These are phyloP conservation scores for Leucogyrophana mollusca DNA, from an alignment of 768 basidiomycete genomes.

Conservation along the genomic window DNA sequence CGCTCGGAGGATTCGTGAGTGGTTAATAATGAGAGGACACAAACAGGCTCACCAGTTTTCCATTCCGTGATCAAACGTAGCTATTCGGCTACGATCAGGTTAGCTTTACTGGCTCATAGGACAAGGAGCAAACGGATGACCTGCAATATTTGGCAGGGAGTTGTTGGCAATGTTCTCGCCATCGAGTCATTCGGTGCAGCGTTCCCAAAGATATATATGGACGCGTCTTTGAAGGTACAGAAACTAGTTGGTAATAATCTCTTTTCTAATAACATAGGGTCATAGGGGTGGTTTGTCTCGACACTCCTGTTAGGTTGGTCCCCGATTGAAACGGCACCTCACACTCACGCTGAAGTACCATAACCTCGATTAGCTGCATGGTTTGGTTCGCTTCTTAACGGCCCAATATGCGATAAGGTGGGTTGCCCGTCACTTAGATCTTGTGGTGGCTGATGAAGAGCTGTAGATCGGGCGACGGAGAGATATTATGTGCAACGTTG, in stretches of 20 bases:
- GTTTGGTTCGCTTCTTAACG: not conserved
- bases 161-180: not conserved
- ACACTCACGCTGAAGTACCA: not conserved
- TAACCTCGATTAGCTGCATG: not conserved
- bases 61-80: not conserved
- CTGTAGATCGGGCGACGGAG: conserved; percentile 1
- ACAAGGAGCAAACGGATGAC: not conserved
- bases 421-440: not conserved
- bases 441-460: not conserved
- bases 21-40: not conserved
- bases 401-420: not conserved
- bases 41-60: not conserved
- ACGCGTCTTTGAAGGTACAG: not conserved
- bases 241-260: not conserved
- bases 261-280: not conserved
- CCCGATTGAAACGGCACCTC: not conserved
- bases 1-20: conserved; percentile 31
- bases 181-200: conserved; percentile 3
- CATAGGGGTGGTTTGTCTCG: not conserved
- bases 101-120: not conserved
- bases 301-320: conserved; percentile 1
- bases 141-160: not conserved
- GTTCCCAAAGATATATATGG: conserved; percentile 1
- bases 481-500: conserved; percentile 3
- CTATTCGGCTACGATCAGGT: conserved; percentile 1